Evolutionary conservation across 768 basidiomycete species (phyloP).

Genomic region (Podaxis sp.): DNA sequence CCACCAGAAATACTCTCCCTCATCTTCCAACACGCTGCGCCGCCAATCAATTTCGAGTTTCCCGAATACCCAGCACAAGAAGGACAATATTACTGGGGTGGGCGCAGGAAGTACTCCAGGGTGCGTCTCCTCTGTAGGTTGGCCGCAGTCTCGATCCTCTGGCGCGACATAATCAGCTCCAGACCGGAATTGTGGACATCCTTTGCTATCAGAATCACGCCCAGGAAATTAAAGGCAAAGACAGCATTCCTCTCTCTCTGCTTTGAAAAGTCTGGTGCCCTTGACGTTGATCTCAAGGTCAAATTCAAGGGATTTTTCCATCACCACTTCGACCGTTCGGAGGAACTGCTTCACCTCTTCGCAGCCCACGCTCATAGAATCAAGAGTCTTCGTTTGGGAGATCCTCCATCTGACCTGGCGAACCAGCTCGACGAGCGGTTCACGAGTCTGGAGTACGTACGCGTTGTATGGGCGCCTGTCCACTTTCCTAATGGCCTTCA

Average conservation of each 20-base stretch:
- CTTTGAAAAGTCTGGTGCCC: background rate
- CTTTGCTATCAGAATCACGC: background rate
- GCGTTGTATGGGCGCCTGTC: background rate
- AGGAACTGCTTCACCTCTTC: background rate
- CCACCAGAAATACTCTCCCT: background rate
- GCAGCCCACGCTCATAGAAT: background rate
- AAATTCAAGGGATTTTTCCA: background rate
- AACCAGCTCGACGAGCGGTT: background rate
- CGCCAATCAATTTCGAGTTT: background rate
- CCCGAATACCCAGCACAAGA: background rate
- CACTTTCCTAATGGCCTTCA: background rate
- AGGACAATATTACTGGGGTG: background rate
- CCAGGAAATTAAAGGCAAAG: background rate
- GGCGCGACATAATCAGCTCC: background rate
- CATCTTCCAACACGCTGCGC: background rate
- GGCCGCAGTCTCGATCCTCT: background rate
- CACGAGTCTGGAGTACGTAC: background rate
- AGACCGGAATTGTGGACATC: background rate
- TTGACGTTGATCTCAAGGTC: background rate
- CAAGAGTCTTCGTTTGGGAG: background rate
- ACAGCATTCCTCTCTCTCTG: background rate
- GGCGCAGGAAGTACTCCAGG: background rate
- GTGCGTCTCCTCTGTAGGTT: background rate
- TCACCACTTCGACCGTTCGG: background rate
- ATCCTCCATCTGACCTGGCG: background rate